Evolutionary conservation across 2,329 filamentous ascomycete genomes (phyloP), one percentile per base, ranked within the genome.

Genomic region (Beauveria pseudobassiana): DNA sequence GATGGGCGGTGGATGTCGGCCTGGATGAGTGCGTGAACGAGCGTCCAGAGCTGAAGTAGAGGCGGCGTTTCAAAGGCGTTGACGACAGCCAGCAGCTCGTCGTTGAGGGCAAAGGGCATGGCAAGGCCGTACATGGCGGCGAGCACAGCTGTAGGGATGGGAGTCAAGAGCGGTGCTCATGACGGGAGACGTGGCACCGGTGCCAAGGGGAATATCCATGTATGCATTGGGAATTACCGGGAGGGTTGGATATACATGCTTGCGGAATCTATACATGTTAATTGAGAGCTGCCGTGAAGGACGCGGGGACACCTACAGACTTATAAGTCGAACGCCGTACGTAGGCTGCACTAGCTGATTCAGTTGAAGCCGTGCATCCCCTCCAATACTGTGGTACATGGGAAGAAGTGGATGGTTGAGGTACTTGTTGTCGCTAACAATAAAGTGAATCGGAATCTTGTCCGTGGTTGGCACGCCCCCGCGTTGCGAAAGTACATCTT

Each of bases 401-500:
- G 26, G 45, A n/a, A 53, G 26, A 0, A 60, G 40, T 16, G 49
- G 56, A n/a, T 64, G 34, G 1, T 20, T 22, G 2, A 49, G 43
- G 20, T 59, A 58, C 55, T 62, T 57, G 7, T 67, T 62, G 10
- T 62, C 58, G 20, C 59, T 65, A 1, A 67, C 48, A 16, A 66
- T 48, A 34, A 67, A 67, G 54, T 72, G 73, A 3, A 74, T 67
- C 1, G 73, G 73, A 5, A 75, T 73, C 59, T 69, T 67, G 7
- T 72, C 71, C 2, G 65, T 64, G 2, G 69, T 70, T 0, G 72
- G 73, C 20, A 74, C 71, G 9, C 73, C 73, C 2, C 73, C 5
- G 71, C 73, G 63, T 74, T 73, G n/a, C 73, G 71, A 59, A 73
- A 70, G 60, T 74, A 71, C 9, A 74, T 66, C 55, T 71, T 71